Conservation (phyloP, 208 protist species). For the Trypanosoma cruzi region DNA sequence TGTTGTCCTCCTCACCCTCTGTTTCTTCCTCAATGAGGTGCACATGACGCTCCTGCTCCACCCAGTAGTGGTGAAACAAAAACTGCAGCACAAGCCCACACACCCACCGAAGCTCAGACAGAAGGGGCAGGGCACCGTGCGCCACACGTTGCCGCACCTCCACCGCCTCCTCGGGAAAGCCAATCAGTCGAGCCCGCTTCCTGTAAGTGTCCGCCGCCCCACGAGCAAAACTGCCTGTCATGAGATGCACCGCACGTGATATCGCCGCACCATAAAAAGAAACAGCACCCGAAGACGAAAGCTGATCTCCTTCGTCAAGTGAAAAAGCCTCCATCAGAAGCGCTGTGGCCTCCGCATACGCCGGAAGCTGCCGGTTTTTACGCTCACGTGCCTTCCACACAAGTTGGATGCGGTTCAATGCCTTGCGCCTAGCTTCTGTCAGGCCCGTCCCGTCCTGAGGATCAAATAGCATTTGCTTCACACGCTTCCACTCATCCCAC, state of each 20-base stretch:
- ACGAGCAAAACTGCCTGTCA: constrained; percentile 79
- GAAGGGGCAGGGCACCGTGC: constrained; percentile 62
- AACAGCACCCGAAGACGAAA: constrained; percentile 13
- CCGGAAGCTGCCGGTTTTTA: constrained; percentile 51
- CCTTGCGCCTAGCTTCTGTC: constrained; percentile 36
- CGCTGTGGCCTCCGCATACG: constrained; percentile 75
- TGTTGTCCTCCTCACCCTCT: background rate
- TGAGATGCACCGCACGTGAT: constrained; percentile 81
- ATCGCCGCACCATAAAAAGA: constrained; percentile 70
- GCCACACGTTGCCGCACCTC: constrained; percentile 89
- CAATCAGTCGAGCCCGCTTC: constrained; percentile 65
- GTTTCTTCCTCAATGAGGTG: constrained; percentile 45
- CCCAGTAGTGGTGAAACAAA: constrained; percentile 78
- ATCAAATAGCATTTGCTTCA: constrained; percentile 70
- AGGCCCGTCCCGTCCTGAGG: constrained; percentile 8
- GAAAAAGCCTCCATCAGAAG: constrained; percentile 57
- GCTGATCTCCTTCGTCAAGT: constrained; percentile 48
- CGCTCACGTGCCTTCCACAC: constrained; percentile 69
- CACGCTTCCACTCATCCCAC: constrained; percentile 65
- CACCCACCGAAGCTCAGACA: constrained; percentile 84
- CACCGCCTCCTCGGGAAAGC: constrained; percentile 84
- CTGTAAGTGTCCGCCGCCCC: constrained; percentile 77
- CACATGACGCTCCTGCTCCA: constrained; percentile 66
- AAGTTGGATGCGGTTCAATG: constrained; percentile 37
- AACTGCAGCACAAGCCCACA: constrained; percentile 75